A percentile compares a stretch with the other conserved stretches of the same genome.
phyloP scores from a whole-genome alignment of 2,329 filamentous ascomycete species.

The Trichocomaceae sp. region DNA sequence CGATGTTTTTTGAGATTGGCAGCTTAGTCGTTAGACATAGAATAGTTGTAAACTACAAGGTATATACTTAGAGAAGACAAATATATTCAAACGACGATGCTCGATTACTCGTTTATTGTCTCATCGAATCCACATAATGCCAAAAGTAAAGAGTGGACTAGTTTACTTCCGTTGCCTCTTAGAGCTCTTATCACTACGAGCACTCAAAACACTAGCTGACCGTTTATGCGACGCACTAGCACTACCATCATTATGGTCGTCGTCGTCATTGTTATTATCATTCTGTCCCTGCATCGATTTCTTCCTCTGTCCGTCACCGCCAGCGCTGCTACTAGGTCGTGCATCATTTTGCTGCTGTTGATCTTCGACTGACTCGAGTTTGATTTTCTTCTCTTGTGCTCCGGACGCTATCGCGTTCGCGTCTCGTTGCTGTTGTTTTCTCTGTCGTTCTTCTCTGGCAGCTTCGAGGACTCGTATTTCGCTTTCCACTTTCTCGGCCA shows the following conservation, averaged over 20 bases:
- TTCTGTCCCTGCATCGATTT: neutral
- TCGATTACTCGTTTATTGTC: neutral
- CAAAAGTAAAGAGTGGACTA: neutral
- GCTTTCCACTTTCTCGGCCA: conserved; percentile 42
- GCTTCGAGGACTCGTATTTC: conserved; percentile 44
- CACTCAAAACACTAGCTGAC: conserved; percentile 74
- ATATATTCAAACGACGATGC: neutral
- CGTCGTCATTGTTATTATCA: too few species aligned
- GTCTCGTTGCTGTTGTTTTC: conserved; percentile 27
- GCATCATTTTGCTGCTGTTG: conserved; percentile 6
- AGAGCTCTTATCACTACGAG: conserved; percentile 54
- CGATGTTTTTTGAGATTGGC: neutral
- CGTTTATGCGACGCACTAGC: conserved; percentile 54
- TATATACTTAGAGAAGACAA: too few species aligned
- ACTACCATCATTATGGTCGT: conserved; percentile 14
- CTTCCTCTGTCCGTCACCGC: neutral
- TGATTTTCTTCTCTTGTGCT: conserved; percentile 26
- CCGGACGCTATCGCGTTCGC: conserved; percentile 11
- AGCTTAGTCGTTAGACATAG: neutral
- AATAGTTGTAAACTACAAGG: neutral
- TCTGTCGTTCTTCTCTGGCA: conserved; percentile 34
- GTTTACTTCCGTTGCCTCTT: conserved; percentile 44
- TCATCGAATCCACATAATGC: neutral
- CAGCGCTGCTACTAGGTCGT: neutral
- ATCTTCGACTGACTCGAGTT: conserved; percentile 29